Percentiles rank a stretch among this genome's conserved stretches.
phyloP scores from a whole-genome alignment of 352 stramenopile genomes.

The Plasmopara muralis region DNA sequence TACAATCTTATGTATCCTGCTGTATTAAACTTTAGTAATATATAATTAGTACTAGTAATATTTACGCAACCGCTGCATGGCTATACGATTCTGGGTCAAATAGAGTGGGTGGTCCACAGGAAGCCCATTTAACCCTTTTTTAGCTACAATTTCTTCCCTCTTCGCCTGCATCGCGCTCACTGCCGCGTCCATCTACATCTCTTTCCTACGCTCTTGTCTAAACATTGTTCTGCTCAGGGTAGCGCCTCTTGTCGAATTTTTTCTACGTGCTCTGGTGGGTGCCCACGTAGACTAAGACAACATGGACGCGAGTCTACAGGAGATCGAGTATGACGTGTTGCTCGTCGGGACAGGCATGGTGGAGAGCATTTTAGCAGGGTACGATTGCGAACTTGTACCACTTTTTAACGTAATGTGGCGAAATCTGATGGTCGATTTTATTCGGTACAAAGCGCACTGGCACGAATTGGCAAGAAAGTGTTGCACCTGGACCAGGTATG shows the following conservation, averaged over 20 bases:
- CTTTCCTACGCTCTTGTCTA: constrained; percentile 26
- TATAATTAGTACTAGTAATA: no score
- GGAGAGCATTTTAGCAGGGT: constrained; percentile 72
- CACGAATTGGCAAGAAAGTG: constrained; percentile 63
- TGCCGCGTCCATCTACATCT: constrained; percentile 29
- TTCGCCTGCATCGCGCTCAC: constrained; percentile 17
- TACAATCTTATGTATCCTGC: no score
- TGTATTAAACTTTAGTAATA: no score
- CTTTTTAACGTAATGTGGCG: constrained; percentile 6
- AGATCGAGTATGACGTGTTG: constrained; percentile 64
- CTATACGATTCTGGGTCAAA: not conserved
- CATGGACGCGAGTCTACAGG: constrained; percentile 55
- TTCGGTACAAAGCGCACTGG: constrained; percentile 35
- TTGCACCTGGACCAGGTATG: constrained; percentile 69
- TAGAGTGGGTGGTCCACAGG: not conserved
- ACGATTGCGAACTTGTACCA: constrained; percentile 7
- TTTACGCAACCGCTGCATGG: no score
- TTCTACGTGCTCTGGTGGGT: constrained; percentile 16
- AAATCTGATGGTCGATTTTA: constrained; percentile 1
- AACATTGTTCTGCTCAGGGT: constrained; percentile 17
- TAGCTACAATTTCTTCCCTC: constrained; percentile 19
- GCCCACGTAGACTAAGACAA: constrained; percentile 17
- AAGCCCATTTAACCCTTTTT: not conserved
- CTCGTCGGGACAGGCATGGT: constrained; percentile 77
- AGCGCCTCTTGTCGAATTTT: constrained; percentile 22